phyloP scores from a whole-genome alignment of 257 asterid genomes.

The Oldenlandia corymbosa region DNA sequence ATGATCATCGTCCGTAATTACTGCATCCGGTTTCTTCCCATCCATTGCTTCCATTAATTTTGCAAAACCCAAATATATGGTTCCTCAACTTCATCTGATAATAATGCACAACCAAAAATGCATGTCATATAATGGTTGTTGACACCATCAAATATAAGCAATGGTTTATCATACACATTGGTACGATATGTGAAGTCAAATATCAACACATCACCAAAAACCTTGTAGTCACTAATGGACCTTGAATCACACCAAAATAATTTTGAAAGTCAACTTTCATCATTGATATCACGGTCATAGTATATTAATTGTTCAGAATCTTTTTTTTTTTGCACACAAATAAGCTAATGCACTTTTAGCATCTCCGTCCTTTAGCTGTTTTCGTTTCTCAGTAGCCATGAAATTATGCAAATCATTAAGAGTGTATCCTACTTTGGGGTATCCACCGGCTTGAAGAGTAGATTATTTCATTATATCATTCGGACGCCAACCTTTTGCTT shows the following conservation, averaged over 20 bases:
- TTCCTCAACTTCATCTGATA: too few species aligned
- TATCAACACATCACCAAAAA: too few species aligned
- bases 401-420: background rate
- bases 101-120: background rate
- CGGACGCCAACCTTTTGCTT: background rate
- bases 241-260: too few species aligned
- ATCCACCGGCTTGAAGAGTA: background rate
- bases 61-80: conserved; percentile 9
- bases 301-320: background rate
- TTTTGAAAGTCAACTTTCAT: too few species aligned
- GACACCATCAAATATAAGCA: conserved; percentile 2
- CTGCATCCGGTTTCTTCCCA: background rate
- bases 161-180: too few species aligned
- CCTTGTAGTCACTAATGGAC: too few species aligned
- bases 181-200: too few species aligned
- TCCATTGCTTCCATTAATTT: background rate
- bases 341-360: background rate
- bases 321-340: background rate
- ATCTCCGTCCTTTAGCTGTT: background rate
- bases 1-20: conserved; percentile 3
- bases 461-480: background rate
- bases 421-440: background rate
- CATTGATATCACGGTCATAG: background rate
- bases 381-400: background rate
- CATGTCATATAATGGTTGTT: conserved; percentile 6